Base-by-base conservation (phyloP, 768 basidiomycete genomes). In the Boletus sp. region DNA sequence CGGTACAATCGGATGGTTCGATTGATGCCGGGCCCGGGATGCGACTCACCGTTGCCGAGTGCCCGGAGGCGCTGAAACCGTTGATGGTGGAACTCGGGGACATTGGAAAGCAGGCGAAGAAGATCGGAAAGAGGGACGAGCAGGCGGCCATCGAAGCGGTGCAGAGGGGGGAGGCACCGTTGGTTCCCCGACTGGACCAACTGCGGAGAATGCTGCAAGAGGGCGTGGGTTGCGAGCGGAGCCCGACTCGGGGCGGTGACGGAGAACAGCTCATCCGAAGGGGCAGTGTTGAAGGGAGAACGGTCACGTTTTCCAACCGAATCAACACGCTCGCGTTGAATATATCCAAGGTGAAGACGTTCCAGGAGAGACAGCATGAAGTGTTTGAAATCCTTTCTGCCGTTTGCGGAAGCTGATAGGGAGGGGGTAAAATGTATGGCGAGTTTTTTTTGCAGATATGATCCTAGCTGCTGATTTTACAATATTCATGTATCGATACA, bases 271-370 rank as follows among this genome's bases (percentile, higher is more conserved):
- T 70, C 47, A 62, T 59, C 15, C 64, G 70, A 53, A 73, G 72
- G 56, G 67, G 77, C 64, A 88, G 83, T 55, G 72, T 82, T 0
- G 79, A 86, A 54, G 88, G 87, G 4, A 71, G 80, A 11, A 83
- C 85, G 8, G 82, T 90, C 52, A 75, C 81, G 41, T 87, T 94
- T 66, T 79, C 86, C 27, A 93, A 93, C 66, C 70, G 87, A 53
- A 81, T 93, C 47, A 93, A 91, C 68, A 80, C 77, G 21, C 76
- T 93, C 13, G 85, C 86, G 56, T 63, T 94, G 58, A 78, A 75
- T 1, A 82, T 93, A 79, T 89, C 85, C 45, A 77, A 74, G 64
- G 70, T 94, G 51, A 77, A 75, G 54, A 82, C 87, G 46, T 94
- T 94, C 65, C 80, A 76, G 58, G 86, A 89, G 60, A 68, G 88